A percentile compares a stretch with the other conserved stretches of the same genome.
These are phyloP conservation scores for Tylopilus felleus DNA, from an alignment of 768 basidiomycete genomes.

Conservation along the genomic window DNA sequence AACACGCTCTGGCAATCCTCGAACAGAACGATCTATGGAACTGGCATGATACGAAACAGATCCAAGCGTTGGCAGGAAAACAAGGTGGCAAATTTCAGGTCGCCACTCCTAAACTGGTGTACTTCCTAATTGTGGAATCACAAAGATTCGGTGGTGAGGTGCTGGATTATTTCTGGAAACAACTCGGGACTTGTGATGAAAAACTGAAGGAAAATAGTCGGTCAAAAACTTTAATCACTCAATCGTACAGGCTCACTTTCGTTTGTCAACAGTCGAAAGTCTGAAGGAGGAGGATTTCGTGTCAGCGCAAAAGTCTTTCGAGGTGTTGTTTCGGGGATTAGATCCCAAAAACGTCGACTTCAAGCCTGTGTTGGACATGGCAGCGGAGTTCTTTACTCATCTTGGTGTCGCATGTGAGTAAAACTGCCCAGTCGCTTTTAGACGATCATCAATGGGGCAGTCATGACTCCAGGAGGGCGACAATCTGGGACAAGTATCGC, in stretches of 20 bases:
- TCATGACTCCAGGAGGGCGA: not conserved
- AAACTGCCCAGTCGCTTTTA: not conserved
- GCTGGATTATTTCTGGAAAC: constrained; percentile 2
- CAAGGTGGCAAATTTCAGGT: not conserved
- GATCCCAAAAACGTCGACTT: not conserved
- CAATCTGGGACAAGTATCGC: not conserved
- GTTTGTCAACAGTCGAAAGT: not conserved
- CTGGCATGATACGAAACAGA: not conserved
- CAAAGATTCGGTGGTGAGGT: not conserved
- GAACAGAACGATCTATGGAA: not conserved
- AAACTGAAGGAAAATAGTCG: not conserved
- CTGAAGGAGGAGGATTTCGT: not conserved
- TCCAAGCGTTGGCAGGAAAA: not conserved
- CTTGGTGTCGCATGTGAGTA: constrained; percentile 3
- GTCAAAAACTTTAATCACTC: not conserved
- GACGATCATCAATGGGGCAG: not conserved
- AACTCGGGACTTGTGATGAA: not conserved
- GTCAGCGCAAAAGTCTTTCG: not conserved
- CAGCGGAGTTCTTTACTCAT: not conserved
- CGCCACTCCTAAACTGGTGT: not conserved
- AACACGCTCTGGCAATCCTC: constrained; percentile 1
- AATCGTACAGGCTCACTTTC: not conserved
- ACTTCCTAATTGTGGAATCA: not conserved
- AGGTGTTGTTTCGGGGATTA: not conserved
- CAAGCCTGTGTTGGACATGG: not conserved